Evolutionary conservation across 148 eudicot genomes (phyloP).

Genomic region (Pouteria glomerata): DNA sequence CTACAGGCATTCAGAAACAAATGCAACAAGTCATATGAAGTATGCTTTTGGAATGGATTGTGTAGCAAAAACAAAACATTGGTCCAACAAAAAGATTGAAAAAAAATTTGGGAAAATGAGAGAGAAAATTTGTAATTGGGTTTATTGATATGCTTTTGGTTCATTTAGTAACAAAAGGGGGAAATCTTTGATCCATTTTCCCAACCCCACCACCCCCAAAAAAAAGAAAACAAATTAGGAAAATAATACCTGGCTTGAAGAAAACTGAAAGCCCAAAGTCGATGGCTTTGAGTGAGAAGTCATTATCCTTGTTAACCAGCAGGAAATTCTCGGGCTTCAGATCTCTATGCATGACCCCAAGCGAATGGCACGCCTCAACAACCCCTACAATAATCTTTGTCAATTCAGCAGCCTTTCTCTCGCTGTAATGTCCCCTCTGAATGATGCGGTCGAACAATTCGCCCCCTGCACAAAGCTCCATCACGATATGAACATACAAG

Average conservation of each 20-base stretch:
- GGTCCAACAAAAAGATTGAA: neutral
- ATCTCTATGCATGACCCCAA: slow-evolving; percentile 94
- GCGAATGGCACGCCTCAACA: slow-evolving; percentile 93
- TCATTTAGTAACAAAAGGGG: neutral
- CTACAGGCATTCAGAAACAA: neutral
- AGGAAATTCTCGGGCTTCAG: slow-evolving; percentile 93
- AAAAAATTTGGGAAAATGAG: neutral
- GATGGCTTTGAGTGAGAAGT: slow-evolving; percentile 93
- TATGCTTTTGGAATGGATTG: neutral
- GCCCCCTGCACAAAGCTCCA: slow-evolving; percentile 90
- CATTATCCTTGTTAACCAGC: slow-evolving; percentile 81
- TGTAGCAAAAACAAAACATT: neutral
- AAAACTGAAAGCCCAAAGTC: slow-evolving; percentile 96
- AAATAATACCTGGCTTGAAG: slow-evolving; percentile 99
- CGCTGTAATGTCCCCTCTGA: slow-evolving; percentile 86
- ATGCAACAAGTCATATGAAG: neutral
- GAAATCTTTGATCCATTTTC: neutral
- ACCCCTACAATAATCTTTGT: slow-evolving; percentile 90
- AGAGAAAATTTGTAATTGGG: neutral
- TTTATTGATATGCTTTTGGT: neutral
- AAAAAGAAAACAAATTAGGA: too few relatives aligned
- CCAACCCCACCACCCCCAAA: too few relatives aligned
- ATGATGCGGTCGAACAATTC: slow-evolving; percentile 92
- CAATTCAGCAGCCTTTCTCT: slow-evolving; percentile 89
- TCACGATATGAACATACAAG: slow-evolving; percentile 84